Conservation (phyloP, 129 eudicot genomes). For the Chrysanthemum makinoi region DNA sequence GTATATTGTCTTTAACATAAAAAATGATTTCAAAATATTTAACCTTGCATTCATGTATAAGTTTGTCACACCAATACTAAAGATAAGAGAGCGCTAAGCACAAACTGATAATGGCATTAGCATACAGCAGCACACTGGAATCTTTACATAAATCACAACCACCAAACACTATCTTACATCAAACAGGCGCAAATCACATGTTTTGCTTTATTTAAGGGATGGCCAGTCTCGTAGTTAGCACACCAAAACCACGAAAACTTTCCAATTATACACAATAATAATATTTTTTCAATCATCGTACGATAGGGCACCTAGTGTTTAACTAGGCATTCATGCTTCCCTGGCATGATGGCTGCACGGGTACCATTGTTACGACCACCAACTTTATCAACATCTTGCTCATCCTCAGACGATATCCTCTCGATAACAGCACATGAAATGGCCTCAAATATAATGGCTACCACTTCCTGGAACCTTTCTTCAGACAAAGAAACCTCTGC, state of each 20-base stretch:
- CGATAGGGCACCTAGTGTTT: slow-evolving; percentile 26
- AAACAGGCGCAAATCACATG: slow-evolving; percentile 13
- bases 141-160: slow-evolving; percentile 14
- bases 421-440: slow-evolving; percentile 22
- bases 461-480: slow-evolving; percentile 56
- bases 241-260: slow-evolving; percentile 28
- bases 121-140: slow-evolving; percentile 11
- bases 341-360: slow-evolving; percentile 38
- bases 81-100: not conserved
- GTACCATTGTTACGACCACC: slow-evolving; percentile 40
- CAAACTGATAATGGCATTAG: slow-evolving; percentile 12
- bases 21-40: too few relatives aligned
- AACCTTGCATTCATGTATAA: too few relatives aligned
- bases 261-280: slow-evolving; percentile 10
- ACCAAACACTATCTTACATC: slow-evolving; percentile 5
- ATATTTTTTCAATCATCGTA: not conserved
- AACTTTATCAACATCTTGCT: slow-evolving; percentile 43
- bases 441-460: slow-evolving; percentile 33
- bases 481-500: slow-evolving; percentile 76
- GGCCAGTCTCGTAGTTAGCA: slow-evolving; percentile 23
- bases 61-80: too few relatives aligned
- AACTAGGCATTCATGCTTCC: slow-evolving; percentile 58
- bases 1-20: too few relatives aligned
- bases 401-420: slow-evolving; percentile 26
- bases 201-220: slow-evolving; percentile 22